Conservation (phyloP, 2,329 filamentous ascomycete genomes). For the Huntiella omanensis region DNA sequence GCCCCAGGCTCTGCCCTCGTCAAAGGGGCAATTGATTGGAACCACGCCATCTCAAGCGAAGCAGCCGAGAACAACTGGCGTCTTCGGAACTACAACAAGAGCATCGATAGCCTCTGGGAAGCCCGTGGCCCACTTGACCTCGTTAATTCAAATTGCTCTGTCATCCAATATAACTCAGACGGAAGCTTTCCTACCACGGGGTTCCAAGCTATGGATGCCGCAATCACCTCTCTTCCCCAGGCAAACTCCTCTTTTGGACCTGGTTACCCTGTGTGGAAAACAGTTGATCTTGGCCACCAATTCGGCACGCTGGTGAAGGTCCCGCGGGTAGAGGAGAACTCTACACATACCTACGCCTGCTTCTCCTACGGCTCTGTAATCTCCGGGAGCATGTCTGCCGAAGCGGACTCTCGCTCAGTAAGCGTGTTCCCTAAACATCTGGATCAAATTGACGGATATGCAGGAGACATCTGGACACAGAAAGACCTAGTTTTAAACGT, state of each 20-base stretch:
- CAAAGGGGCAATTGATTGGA: neutral
- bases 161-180: no score
- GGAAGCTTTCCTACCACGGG: no score
- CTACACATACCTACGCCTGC: neutral
- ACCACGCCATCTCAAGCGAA: neutral
- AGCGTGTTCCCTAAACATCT: neutral
- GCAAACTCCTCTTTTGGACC: no score
- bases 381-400: neutral
- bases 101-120: neutral
- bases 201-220: no score
- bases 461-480: neutral
- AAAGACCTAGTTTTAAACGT: neutral
- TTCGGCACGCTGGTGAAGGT: neutral
- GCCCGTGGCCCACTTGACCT: neutral
- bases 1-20: neutral
- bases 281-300: neutral
- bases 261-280: no score
- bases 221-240: no score
- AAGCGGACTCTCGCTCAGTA: neutral
- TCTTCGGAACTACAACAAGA: neutral
- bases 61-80: neutral
- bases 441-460: neutral
- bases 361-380: neutral
- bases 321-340: neutral
- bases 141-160: no score